Evolutionary conservation across 768 basidiomycete genomes (phyloP).

Genomic region (Tulasnella sp.): DNA sequence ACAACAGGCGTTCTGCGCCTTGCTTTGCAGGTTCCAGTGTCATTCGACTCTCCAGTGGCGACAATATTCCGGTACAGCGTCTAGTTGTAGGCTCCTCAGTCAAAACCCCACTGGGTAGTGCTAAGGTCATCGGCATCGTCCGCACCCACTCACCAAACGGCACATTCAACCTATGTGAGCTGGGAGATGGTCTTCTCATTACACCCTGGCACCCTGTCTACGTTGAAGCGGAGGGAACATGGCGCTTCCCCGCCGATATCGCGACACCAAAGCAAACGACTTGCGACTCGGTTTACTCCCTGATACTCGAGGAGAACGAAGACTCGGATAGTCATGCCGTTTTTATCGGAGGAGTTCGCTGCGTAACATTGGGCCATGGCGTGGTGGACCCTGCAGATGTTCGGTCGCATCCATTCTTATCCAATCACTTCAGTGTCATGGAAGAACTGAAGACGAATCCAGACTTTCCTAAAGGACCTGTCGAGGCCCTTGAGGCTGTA

Average conservation of each 20-base stretch:
- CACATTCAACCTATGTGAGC: constrained; percentile 17
- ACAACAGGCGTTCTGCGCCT: constrained; percentile 28
- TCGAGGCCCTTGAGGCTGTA: neutral
- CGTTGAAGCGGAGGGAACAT: constrained; percentile 12
- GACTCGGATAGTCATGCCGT: constrained; percentile 29
- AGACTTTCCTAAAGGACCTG: neutral
- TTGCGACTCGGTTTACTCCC: constrained; percentile 31
- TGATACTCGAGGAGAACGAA: constrained; percentile 25
- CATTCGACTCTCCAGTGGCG: constrained; percentile 16
- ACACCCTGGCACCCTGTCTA: constrained; percentile 26
- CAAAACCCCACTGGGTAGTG: constrained; percentile 21
- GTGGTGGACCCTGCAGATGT: constrained; percentile 23
- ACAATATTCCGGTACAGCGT: neutral
- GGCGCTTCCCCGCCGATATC: constrained; percentile 32
- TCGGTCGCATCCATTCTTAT: constrained; percentile 3
- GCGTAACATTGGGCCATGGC: constrained; percentile 32
- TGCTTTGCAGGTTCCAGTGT: constrained; percentile 29
- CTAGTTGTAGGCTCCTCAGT: constrained; percentile 23
- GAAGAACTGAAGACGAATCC: neutral
- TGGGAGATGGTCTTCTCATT: constrained; percentile 29
- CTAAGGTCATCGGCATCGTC: constrained; percentile 25
- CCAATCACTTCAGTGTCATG: constrained; percentile 1
- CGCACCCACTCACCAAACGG: constrained; percentile 25
- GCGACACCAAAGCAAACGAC: neutral
- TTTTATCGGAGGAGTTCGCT: constrained; percentile 27